Conservation (phyloP, 306 rosid species). For the Clitoria ternatea region DNA sequence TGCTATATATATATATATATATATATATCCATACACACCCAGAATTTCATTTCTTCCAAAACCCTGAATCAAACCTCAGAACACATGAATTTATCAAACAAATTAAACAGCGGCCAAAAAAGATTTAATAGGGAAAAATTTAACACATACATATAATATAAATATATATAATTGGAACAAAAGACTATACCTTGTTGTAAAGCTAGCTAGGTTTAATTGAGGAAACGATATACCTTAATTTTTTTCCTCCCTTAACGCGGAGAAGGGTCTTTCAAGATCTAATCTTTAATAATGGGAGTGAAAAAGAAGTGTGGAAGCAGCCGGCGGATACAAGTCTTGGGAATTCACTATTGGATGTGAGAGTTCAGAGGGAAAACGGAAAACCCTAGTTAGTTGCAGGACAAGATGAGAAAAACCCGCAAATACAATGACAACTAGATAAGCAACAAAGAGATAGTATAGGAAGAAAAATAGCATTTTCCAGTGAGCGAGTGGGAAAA, state of each 20-base stretch:
- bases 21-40: conserved; percentile 7
- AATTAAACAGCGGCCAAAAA: conserved; percentile 17
- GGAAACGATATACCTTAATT: conserved; percentile 32
- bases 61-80: conserved; percentile 22
- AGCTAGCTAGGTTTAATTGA: conserved; percentile 25
- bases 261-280: conserved; percentile 42
- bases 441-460: conserved; percentile 32
- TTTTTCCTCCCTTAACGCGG: conserved; percentile 18
- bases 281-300: conserved; percentile 31
- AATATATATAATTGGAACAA: neutral
- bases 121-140: no score
- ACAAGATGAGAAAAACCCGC: conserved; percentile 43
- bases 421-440: conserved; percentile 44
- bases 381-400: conserved; percentile 76
- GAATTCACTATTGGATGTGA: conserved; percentile 49
- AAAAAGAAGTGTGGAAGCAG: conserved; percentile 37
- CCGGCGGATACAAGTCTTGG: conserved; percentile 30
- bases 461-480: conserved; percentile 41
- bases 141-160: neutral
- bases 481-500: conserved; percentile 26
- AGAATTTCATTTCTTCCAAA: neutral
- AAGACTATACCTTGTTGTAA: conserved; percentile 27
- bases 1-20: no score
- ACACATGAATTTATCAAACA: conserved; percentile 4
- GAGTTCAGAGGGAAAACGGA: conserved; percentile 32